Conservation (phyloP, 2,329 filamentous ascomycete species). For the Ramularia endophylla region DNA sequence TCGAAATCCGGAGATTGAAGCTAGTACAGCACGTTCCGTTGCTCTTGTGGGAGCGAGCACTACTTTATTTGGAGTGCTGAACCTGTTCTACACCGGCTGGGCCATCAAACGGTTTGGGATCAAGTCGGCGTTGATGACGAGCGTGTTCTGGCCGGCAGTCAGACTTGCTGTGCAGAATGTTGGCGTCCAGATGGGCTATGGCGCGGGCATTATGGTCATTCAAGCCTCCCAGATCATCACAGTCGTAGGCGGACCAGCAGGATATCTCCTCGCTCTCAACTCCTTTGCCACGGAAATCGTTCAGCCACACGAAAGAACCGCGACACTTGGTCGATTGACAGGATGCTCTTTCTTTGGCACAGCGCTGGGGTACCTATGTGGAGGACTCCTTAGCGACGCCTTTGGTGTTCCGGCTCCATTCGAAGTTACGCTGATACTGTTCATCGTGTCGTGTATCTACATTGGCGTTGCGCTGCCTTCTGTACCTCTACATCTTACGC, state of each 20-base stretch:
- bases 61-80: constrained; percentile 60
- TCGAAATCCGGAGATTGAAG: constrained; percentile 55
- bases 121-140: constrained; percentile 55
- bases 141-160: constrained; percentile 59
- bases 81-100: constrained; percentile 63
- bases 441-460: constrained; percentile 39
- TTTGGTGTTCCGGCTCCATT: constrained; percentile 62
- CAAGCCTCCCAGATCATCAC: constrained; percentile 64
- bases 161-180: constrained; percentile 59
- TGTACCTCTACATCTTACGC: constrained; percentile 40
- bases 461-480: constrained; percentile 40
- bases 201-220: constrained; percentile 59
- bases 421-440: constrained; percentile 55
- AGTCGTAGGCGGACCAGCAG: constrained; percentile 61
- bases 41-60: constrained; percentile 62
- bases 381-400: constrained; percentile 58
- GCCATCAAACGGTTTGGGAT: constrained; percentile 61
- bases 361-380: constrained; percentile 58
- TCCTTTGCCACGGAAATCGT: constrained; percentile 63
- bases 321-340: constrained; percentile 59
- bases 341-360: constrained; percentile 63
- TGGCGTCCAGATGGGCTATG: constrained; percentile 57
- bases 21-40: constrained; percentile 57
- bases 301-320: constrained; percentile 54
- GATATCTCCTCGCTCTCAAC: constrained; percentile 64